A percentile compares a stretch with the other conserved stretches of the same genome.
Conservation (phyloP, 805 yeast genomes). For the Nematodospora valgi region DNA sequence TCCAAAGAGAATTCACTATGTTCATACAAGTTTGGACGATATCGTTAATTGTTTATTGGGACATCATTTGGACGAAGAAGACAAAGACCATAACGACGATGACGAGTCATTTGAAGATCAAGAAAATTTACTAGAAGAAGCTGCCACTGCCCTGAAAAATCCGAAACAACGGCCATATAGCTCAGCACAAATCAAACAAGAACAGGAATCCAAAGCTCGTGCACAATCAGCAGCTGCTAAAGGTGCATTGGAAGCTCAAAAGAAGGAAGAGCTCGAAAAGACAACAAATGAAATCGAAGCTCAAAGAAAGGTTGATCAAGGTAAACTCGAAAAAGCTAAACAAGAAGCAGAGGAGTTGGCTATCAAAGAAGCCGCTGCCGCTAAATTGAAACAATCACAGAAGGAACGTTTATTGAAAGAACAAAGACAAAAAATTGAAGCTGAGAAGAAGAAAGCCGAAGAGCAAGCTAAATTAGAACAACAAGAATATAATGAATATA, state of each 20-base stretch:
- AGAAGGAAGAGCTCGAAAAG: constrained; percentile 9
- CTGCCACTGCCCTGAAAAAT: constrained; percentile 1
- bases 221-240: constrained; percentile 10
- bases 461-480: constrained; percentile 3
- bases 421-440: background rate
- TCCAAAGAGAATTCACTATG: constrained; percentile 31
- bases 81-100: background rate
- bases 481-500: constrained; percentile 8
- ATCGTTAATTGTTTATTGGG: constrained; percentile 10
- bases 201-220: constrained; percentile 4
- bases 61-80: background rate
- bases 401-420: background rate
- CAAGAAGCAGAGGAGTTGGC: constrained; percentile 2
- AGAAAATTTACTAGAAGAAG: constrained; percentile 1
- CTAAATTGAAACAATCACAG: background rate
- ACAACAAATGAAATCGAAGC: constrained; percentile 8
- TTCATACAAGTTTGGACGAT: constrained; percentile 9
- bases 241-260: constrained; percentile 4
- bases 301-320: constrained; percentile 8
- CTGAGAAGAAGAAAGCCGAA: constrained; percentile 1
- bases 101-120: background rate
- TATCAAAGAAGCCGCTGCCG: background rate
- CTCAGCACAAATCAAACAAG: constrained; percentile 9
- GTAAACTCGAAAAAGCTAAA: background rate
- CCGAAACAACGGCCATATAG: background rate